A percentile compares a stretch with the other conserved stretches of the same genome.
phyloP scores from a whole-genome alignment of 1,284 basidiomycete genomes.

The Malassezia dermatis region DNA sequence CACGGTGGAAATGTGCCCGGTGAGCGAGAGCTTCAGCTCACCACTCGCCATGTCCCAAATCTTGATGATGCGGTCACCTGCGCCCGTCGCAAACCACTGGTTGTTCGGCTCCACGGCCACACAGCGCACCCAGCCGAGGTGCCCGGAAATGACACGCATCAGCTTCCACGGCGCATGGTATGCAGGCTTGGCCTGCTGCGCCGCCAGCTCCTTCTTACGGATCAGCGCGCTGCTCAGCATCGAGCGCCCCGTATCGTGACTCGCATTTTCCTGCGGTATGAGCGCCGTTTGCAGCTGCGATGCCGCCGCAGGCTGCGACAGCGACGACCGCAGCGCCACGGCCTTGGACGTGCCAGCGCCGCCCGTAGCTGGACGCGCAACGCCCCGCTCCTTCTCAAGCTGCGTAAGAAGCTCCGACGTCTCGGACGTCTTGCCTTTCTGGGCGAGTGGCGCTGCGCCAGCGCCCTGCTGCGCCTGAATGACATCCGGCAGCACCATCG shows the following conservation, averaged over 20 bases:
- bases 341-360: background rate
- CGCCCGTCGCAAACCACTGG: slow-evolving; percentile 95
- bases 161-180: slow-evolving; percentile 93
- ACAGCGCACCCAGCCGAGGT: slow-evolving; percentile 95
- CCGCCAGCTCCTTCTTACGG: slow-evolving; percentile 37
- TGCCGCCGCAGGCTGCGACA: slow-evolving; percentile 6
- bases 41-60: slow-evolving; percentile 98
- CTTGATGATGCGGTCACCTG: slow-evolving; percentile 94
- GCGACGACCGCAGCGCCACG: slow-evolving; percentile 12
- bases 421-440: slow-evolving; percentile 16
- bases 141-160: slow-evolving; percentile 88
- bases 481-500: slow-evolving; percentile 69
- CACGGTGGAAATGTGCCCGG: slow-evolving; percentile 94
- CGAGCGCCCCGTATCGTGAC: slow-evolving; percentile 14
- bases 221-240: slow-evolving; percentile 38
- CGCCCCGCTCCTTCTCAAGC: slow-evolving; percentile 23
- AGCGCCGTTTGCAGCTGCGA: slow-evolving; percentile 18
- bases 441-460: slow-evolving; percentile 54
- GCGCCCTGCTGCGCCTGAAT: slow-evolving; percentile 67
- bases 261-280: slow-evolving; percentile 19
- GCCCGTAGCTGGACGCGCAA: slow-evolving; percentile 12
- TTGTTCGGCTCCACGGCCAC: slow-evolving; percentile 94
- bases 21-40: slow-evolving; percentile 85
- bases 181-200: slow-evolving; percentile 80
- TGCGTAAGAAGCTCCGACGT: slow-evolving; percentile 18